These are phyloP conservation scores for Amborella trichopoda DNA, from an alignment of 164 flowering plant species.

Conservation along the genomic window DNA sequence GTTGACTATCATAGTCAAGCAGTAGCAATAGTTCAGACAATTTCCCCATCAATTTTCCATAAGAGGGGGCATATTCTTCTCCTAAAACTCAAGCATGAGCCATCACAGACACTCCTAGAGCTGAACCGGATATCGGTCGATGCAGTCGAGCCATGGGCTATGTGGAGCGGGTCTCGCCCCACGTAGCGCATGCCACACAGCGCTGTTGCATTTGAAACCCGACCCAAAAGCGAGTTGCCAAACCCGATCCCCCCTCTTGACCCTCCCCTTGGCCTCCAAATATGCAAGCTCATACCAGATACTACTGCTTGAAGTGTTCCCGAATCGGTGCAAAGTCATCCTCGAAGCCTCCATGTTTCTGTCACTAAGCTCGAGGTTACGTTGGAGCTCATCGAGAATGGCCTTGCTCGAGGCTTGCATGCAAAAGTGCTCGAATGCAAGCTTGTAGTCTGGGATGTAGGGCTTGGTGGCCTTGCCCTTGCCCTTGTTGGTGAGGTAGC, in stretches of 20 bases:
- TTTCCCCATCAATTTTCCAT: no score
- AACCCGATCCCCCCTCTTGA: constrained; percentile 65
- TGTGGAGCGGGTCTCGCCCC: constrained; percentile 36
- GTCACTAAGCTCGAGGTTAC: constrained; percentile 71
- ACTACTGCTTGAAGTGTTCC: constrained; percentile 92
- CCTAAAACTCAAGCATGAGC: no score
- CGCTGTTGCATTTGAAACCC: constrained; percentile 92
- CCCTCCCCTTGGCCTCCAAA: constrained; percentile 70
- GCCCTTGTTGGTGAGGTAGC: constrained; percentile 26
- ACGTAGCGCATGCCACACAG: constrained; percentile 63
- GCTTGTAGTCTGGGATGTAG: constrained; percentile 92
- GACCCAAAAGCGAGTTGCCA: constrained; percentile 95
- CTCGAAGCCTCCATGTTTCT: constrained; percentile 74
- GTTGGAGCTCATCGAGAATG: constrained; percentile 70
- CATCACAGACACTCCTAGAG: no score
- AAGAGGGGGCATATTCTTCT: no score
- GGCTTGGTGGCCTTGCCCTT: constrained; percentile 27
- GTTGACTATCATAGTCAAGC: no score
- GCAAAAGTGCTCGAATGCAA: constrained; percentile 93
- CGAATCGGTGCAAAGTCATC: constrained; percentile 75
- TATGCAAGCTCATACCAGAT: constrained; percentile 96
- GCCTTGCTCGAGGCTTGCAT: constrained; percentile 78
- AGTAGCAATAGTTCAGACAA: no score
- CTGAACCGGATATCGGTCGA: constrained; percentile 38
- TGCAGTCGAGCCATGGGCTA: constrained; percentile 73